Percentiles rank a stretch among this genome's conserved stretches.
phyloP scores from a whole-genome alignment of 2,329 filamentous ascomycete genomes.

The Paraphaeosphaeria sporulosa region DNA sequence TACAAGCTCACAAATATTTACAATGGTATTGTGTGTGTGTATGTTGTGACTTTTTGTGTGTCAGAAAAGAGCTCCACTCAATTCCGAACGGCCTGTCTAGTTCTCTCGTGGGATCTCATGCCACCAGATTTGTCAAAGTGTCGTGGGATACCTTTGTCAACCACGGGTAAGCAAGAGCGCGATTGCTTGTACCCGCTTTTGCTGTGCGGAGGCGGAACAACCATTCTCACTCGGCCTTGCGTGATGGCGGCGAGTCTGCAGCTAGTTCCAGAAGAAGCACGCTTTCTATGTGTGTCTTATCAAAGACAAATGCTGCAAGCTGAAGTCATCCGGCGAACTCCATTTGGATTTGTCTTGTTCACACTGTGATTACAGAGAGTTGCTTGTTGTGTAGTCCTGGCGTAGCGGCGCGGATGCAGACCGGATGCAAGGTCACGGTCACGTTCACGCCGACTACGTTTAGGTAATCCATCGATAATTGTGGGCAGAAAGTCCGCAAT shows the following conservation, averaged over 20 bases:
- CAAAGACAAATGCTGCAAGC: not conserved
- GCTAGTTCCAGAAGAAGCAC: not conserved
- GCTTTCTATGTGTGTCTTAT: not conserved
- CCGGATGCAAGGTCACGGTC: slow-evolving; percentile 9
- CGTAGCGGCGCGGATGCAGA: not conserved
- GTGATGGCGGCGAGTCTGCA: not conserved
- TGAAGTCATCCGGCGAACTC: not conserved
- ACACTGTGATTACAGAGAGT: not conserved
- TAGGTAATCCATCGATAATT: slow-evolving; percentile 1
- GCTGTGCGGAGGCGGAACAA: not conserved
- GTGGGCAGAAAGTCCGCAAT: slow-evolving; percentile 1
- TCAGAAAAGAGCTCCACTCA: not conserved
- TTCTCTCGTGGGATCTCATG: not conserved
- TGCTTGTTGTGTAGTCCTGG: not conserved
- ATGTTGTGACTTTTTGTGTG: not conserved
- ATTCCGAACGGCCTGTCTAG: not conserved
- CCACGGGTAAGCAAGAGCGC: not conserved
- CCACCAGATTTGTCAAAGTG: not conserved
- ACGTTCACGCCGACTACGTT: not conserved
- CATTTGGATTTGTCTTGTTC: not conserved
- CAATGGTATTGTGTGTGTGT: not conserved
- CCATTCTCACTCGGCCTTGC: not conserved
- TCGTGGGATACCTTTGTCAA: not conserved
- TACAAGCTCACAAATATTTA: not conserved
- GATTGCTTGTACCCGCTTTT: not conserved